These are phyloP conservation scores for Diaporthe sp. DNA, from an alignment of 2,329 filamentous ascomycete species.

Conservation along the genomic window DNA sequence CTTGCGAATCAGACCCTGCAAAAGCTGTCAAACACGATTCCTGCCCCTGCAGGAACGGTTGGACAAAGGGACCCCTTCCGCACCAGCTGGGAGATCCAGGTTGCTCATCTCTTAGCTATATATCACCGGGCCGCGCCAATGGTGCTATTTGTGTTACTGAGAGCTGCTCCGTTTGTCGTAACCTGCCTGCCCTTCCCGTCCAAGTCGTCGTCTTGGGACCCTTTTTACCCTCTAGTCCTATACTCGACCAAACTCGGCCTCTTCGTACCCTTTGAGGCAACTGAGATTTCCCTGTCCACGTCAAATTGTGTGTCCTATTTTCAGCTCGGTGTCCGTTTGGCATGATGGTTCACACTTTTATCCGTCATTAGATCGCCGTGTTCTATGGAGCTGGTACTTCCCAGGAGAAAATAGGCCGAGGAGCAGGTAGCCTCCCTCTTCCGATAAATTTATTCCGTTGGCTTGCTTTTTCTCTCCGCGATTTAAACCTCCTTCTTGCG, in stretches of 20 bases:
- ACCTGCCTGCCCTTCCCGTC: slow-evolving; percentile 9
- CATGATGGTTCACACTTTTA: slow-evolving; percentile 25
- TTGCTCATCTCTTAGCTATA: slow-evolving; percentile 26
- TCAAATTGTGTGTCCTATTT: background rate
- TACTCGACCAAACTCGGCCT: slow-evolving; percentile 9
- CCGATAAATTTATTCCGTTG: background rate
- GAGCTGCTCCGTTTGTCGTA: slow-evolving; percentile 28
- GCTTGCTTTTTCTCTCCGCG: slow-evolving; percentile 17
- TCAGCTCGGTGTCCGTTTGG: background rate
- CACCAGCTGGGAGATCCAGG: slow-evolving; percentile 11
- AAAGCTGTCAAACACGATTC: slow-evolving; percentile 34
- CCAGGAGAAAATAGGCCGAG: background rate
- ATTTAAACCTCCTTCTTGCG: background rate
- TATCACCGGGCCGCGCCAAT: slow-evolving; percentile 32
- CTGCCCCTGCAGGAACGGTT: slow-evolving; percentile 36
- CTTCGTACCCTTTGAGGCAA: background rate
- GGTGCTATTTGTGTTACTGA: slow-evolving; percentile 32
- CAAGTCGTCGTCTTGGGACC: slow-evolving; percentile 1
- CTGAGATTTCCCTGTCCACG: slow-evolving; percentile 4
- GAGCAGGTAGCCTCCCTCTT: background rate
- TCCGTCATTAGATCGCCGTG: background rate
- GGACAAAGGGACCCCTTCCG: slow-evolving; percentile 27
- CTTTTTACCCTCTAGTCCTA: background rate
- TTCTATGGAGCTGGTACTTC: slow-evolving; percentile 13
- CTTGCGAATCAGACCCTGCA: slow-evolving; percentile 31